Evolutionary conservation across 2,329 filamentous ascomycete species (phyloP), one percentile per base, ranked within the genome.

Genomic region (Cercospora citrullina): DNA sequence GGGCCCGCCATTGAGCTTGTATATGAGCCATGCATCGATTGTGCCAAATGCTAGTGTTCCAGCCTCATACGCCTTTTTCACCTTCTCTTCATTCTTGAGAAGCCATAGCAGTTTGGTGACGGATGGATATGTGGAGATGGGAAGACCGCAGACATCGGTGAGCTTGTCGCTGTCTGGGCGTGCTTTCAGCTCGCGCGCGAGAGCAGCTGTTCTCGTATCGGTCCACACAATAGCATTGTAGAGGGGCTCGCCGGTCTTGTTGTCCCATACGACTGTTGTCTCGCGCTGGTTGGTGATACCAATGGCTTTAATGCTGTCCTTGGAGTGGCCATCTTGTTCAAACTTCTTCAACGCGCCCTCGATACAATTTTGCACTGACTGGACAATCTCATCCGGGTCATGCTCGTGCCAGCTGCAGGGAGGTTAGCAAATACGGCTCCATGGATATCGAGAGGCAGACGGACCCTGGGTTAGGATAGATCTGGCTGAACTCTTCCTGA

Each of bases 211-310:
- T 63, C 93, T 86, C 31, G 93, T 96, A 77, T 97, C 93, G 31
- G 93, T 91, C 93, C 93, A 97, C 55, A 93, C 93, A 69, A 97
- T 90, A 67, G 93, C 93, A 76, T 94, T 93, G 81, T 92, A 86
- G 16, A 97, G 83, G 4, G 92, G 88, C 78, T 95, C 86, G 71
- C 93, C 93, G 0, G 91, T 95, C 72, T 86, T 85, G 74, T 85
- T 87, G 79, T 97, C 92, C 93, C 93, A 96, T 28, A 93, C 89
- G 1, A 96, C 84, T 1, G 90, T 92, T 1, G 93, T 96, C 80
- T 97, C 93, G 77, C 93, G 89, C 83, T 97, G 93, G 81, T 94
- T 96, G 68, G 93, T 96, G 77, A 97, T 91, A 66, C 93, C 93
- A 72, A 97, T 85, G 10, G 91, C 87, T 77, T 87, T 90, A 76